Evolutionary conservation across 805 yeast genomes (phyloP).

Genomic region (Ogataea minuta): DNA sequence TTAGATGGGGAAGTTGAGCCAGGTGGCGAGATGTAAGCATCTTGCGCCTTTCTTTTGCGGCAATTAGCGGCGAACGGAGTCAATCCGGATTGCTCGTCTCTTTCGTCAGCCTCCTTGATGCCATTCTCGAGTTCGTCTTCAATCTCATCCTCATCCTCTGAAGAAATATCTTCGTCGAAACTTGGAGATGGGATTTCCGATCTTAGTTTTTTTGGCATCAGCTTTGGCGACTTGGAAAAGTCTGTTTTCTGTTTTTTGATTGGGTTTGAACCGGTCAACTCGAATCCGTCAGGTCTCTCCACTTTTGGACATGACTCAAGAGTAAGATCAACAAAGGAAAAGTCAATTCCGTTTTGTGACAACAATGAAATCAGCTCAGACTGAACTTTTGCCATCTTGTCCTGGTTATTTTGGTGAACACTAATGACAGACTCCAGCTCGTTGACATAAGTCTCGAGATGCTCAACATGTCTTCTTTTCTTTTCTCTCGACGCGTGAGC

Average conservation of each 20-base stretch:
- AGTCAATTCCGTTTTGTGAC: conserved; percentile 18
- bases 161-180: conserved; percentile 23
- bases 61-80: conserved; percentile 1
- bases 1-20: conserved; percentile 33
- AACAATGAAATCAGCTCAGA: conserved; percentile 18
- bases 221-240: conserved; percentile 7
- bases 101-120: conserved; percentile 6
- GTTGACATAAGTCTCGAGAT: conserved; percentile 61
- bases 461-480: conserved; percentile 89
- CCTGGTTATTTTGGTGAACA: conserved; percentile 17
- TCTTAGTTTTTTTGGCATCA: conserved; percentile 4
- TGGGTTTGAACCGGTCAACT: conserved; percentile 21
- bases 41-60: conserved; percentile 22
- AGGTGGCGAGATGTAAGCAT: conserved; percentile 30
- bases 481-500: conserved; percentile 98
- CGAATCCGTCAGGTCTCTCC: conserved; percentile 29
- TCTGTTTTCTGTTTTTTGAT: conserved; percentile 21
- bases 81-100: neutral
- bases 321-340: conserved; percentile 15
- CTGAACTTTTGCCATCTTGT: conserved; percentile 15
- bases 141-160: conserved; percentile 23
- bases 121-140: conserved; percentile 18
- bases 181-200: conserved; percentile 25
- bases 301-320: conserved; percentile 16
- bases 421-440: conserved; percentile 35